These are phyloP conservation scores for Pseudovirgaria hyperparasitica DNA, from an alignment of 2,329 filamentous ascomycete genomes.

Conservation along the genomic window DNA sequence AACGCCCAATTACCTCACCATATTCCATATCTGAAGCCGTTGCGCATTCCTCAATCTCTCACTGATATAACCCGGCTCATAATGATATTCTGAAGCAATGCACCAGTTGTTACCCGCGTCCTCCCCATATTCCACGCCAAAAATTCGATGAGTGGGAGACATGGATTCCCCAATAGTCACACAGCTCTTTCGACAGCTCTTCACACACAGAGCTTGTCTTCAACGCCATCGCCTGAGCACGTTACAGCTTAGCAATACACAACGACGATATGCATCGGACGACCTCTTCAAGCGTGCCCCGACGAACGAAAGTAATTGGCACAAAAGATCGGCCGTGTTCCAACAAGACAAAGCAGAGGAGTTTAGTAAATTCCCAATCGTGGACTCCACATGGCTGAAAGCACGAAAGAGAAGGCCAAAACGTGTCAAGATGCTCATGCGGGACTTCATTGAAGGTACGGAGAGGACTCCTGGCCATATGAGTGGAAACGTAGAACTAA, in stretches of 20 bases:
- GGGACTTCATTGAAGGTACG: slow-evolving; percentile 90
- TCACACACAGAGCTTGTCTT: slow-evolving; percentile 55
- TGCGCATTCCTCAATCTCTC: slow-evolving; percentile 9
- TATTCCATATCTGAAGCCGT: too few relatives aligned
- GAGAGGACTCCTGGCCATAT: slow-evolving; percentile 1
- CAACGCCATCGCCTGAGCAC: too few relatives aligned
- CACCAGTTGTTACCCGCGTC: slow-evolving; percentile 6
- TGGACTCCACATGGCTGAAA: slow-evolving; percentile 71
- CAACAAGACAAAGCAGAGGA: slow-evolving; percentile 68
- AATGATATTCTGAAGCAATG: slow-evolving; percentile 2
- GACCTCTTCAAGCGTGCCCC: slow-evolving; percentile 20
- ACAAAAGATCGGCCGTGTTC: slow-evolving; percentile 66
- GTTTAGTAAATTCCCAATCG: slow-evolving; percentile 67
- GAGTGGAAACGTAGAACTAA: slow-evolving; percentile 6
- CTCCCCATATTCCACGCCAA: too few relatives aligned
- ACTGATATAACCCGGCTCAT: slow-evolving; percentile 2
- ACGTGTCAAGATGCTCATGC: slow-evolving; percentile 89
- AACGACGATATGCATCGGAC: too few relatives aligned
- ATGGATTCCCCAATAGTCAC: slow-evolving; percentile 77
- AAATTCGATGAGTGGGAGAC: too few relatives aligned
- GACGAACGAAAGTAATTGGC: slow-evolving; percentile 62
- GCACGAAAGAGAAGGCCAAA: slow-evolving; percentile 61
- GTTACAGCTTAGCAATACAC: too few relatives aligned
- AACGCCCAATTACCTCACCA: too few relatives aligned
- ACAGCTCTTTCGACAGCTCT: slow-evolving; percentile 74